Conservation (phyloP, 2,329 filamentous ascomycete genomes). For the Dactylellina parvicollis region DNA sequence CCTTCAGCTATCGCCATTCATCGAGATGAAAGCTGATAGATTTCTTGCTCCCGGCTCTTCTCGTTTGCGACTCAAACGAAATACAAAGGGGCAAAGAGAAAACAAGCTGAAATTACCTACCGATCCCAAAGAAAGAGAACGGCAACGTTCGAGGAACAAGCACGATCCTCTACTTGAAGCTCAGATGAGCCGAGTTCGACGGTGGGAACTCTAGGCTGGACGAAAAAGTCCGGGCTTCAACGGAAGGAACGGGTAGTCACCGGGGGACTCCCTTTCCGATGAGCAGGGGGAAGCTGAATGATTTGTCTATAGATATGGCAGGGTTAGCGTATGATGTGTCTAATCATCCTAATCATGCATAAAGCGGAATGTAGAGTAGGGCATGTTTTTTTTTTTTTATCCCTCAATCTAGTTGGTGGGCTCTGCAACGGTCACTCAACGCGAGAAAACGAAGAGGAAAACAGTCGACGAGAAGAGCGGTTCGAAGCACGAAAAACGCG, state of each 20-base stretch:
- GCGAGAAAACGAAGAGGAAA: conserved; percentile 42
- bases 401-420: conserved; percentile 47
- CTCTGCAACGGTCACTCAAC: conserved; percentile 41
- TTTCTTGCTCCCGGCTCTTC: conserved; percentile 20
- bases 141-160: conserved; percentile 22
- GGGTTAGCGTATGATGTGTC: conserved; percentile 53
- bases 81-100: conserved; percentile 10
- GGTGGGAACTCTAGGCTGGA: conserved; percentile 41
- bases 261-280: conserved; percentile 39
- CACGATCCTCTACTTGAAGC: conserved; percentile 6
- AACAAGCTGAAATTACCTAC: conserved; percentile 30
- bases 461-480: conserved; percentile 41
- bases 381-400: conserved; percentile 52
- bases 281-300: conserved; percentile 20
- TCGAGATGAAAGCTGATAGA: conserved; percentile 17
- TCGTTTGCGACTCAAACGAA: conserved; percentile 8
- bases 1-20: conserved; percentile 17
- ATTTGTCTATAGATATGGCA: conserved; percentile 42
- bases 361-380: conserved; percentile 51
- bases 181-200: conserved; percentile 46
- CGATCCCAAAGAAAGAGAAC: conserved; percentile 21
- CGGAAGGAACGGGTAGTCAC: conserved; percentile 39
- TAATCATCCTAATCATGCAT: conserved; percentile 52
- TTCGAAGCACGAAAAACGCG: conserved; percentile 45
- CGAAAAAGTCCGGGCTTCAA: conserved; percentile 44